Evolutionary conservation across 371 early-diverging fungal genomes (phyloP).

Genomic region (Apophysomyces trapeziformis): DNA sequence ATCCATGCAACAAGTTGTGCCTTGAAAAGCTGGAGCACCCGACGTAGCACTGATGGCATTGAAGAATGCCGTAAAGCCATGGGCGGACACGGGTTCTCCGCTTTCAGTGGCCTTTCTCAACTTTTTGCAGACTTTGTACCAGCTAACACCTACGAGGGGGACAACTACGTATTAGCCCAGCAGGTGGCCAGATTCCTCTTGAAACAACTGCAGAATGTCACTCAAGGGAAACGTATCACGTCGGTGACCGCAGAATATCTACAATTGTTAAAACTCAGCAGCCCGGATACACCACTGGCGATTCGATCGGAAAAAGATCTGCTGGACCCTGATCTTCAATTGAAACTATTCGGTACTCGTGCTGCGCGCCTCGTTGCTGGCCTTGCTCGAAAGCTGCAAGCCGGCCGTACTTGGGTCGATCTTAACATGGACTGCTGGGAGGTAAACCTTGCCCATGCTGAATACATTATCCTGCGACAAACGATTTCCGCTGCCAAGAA

Average conservation of each 20-base stretch:
- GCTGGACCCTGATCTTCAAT: slow-evolving; percentile 51
- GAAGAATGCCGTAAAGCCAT: slow-evolving; percentile 80
- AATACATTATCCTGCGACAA: slow-evolving; percentile 34
- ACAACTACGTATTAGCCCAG: slow-evolving; percentile 76
- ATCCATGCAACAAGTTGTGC: slow-evolving; percentile 82
- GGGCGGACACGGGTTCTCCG: slow-evolving; percentile 86
- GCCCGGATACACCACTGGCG: slow-evolving; percentile 26
- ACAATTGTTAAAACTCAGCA: slow-evolving; percentile 33
- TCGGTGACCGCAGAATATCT: slow-evolving; percentile 44
- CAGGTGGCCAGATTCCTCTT: slow-evolving; percentile 69
- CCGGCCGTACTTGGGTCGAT: slow-evolving; percentile 53
- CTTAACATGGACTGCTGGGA: slow-evolving; percentile 65
- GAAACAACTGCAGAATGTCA: slow-evolving; percentile 54
- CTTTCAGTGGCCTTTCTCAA: slow-evolving; percentile 75
- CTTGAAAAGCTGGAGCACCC: slow-evolving; percentile 77
- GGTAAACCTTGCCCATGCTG: slow-evolving; percentile 48
- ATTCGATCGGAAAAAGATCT: slow-evolving; percentile 26
- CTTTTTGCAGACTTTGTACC: slow-evolving; percentile 69
- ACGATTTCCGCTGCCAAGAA: slow-evolving; percentile 18
- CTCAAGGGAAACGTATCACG: slow-evolving; percentile 22
- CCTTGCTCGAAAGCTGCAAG: slow-evolving; percentile 41
- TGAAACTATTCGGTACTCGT: slow-evolving; percentile 63
- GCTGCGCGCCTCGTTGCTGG: slow-evolving; percentile 59
- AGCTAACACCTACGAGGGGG: slow-evolving; percentile 65
- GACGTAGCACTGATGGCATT: slow-evolving; percentile 68